These are phyloP conservation scores for Trichoderma sp. DNA, from an alignment of 2,329 filamentous ascomycete genomes.

Conservation along the genomic window DNA sequence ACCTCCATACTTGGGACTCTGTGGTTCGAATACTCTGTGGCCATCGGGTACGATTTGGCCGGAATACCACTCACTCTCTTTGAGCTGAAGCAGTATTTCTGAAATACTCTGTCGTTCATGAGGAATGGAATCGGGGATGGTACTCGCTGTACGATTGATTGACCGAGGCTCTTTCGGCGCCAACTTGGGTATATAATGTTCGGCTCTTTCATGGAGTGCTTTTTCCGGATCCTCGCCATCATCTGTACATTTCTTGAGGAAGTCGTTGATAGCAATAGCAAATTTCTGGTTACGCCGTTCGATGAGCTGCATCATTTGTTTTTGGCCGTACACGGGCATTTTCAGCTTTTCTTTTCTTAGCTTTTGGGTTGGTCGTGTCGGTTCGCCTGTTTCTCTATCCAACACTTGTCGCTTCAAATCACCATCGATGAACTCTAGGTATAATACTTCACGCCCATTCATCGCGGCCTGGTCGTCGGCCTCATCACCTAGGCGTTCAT, in stretches of 20 bases:
- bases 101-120: constrained; percentile 76
- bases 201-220: constrained; percentile 59
- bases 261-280: constrained; percentile 70
- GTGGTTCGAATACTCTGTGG: constrained; percentile 85
- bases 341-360: constrained; percentile 78
- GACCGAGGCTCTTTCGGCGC: constrained; percentile 42
- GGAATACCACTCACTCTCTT: constrained; percentile 81
- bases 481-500: constrained; percentile 42
- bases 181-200: constrained; percentile 63
- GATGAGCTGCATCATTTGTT: constrained; percentile 86
- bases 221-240: constrained; percentile 67
- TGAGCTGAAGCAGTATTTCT: constrained; percentile 83
- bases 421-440: constrained; percentile 91
- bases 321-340: constrained; percentile 91
- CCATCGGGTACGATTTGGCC: constrained; percentile 92
- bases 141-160: constrained; percentile 39
- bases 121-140: constrained; percentile 72
- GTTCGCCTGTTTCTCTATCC: constrained; percentile 71
- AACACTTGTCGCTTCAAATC: constrained; percentile 81
- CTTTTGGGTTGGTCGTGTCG: constrained; percentile 65
- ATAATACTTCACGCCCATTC: constrained; percentile 66
- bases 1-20: constrained; percentile 78
- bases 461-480: constrained; percentile 19
- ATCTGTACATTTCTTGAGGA: constrained; percentile 71
- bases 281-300: constrained; percentile 89